Base-by-base conservation (phyloP, 805 yeast species). In the Hanseniaspora meyeri region DNA sequence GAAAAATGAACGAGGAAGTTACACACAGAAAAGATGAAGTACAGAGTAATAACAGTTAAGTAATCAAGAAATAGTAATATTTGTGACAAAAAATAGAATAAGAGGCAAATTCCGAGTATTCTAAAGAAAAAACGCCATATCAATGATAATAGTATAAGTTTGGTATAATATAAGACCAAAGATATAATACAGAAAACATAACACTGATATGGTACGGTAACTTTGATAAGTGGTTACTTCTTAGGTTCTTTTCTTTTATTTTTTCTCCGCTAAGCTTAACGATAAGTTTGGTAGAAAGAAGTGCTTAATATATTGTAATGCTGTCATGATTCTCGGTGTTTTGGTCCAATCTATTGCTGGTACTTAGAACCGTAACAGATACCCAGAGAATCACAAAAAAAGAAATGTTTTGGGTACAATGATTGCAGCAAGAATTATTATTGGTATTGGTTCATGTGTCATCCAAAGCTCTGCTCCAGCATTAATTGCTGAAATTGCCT, bases 401-500 rank as follows among this genome's bases (percentile, higher is more conserved):
- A 71, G 12, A 77, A 74, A 58, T 40, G 59, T 74, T 27, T 57
- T 46, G 42, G 68, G 64, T n/a, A 64, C 61, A 61, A 72, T 75
- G 62, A 65, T 77, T 27, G 73, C 62, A 17, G 64, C 77, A 0
- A 71, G 83, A 69, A 62, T 78, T 49, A 58, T 78, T 42, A 61
- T 78, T 55, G 82, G 82, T 61, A 60, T 72, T 43, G 82, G 81
- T 20, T 65, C 66, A 37, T 70, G 70, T 58, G 57, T 75, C 55
- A 71, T 76, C 12, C 65, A 67, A 34, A 74, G 73, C 48, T 68
- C 76, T 9, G 68, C 77, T 24, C 79, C 82, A 17, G 59, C 77
- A 10, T 66, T 77, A 63, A 70, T 77, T 45, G 70, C 81, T 2
- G 83, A 79, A 61, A 59, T 77, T 20, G 66, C 80, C 1, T 78